Evolutionary conservation across 164 flowering plant species (phyloP), one percentile per base, ranked within the genome.

Genomic region (Nelumbo lutea): DNA sequence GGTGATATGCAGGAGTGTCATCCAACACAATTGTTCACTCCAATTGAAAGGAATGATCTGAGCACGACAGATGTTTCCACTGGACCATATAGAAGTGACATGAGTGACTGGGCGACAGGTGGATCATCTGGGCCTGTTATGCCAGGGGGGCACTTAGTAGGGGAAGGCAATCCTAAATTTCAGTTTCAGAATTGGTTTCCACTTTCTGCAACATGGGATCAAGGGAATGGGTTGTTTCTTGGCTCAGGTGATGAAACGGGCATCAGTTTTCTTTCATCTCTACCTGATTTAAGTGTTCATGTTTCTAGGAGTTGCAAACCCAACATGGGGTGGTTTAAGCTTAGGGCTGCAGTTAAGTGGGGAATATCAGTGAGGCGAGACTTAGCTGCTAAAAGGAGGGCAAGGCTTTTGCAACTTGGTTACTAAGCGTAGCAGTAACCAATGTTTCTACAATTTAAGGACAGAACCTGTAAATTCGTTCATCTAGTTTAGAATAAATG

Each of bases 281-380:
- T 45, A 4, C 70, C 72, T 13, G 66, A 74, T 68, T 59, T 72
- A 7, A 71, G 68, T 57, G 51, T 67, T 55, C 55, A 53, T 64
- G 42, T 73, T 13, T 72, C 77, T 9, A 68, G 78, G 65, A 77
- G 27, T 27, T 63, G 73, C 50, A 78, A 52, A 38, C 71, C 77
- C 51, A 73, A 67, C 64, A 78, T 77, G 45, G 64, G 78, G 38
- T 88, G 91, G 89, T 80, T 80, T 58, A 86, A 82, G 81, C 68
- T 85, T 10, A 74, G 77, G 55, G 86, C 90, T 43, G 84, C 75
- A n/a, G 15, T 88, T 58, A 81, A 75, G 72, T 81, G 78, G 82
- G 71, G 72, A 44, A 70, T 83, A 41, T 61, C 72, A 2, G 70
- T 78, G 13, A 77, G 73, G 74, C 66, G 73, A 45, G 64, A 48